phyloP scores from a whole-genome alignment of 2,329 filamentous ascomycete genomes.

The Colletotrichum plurivorum region DNA sequence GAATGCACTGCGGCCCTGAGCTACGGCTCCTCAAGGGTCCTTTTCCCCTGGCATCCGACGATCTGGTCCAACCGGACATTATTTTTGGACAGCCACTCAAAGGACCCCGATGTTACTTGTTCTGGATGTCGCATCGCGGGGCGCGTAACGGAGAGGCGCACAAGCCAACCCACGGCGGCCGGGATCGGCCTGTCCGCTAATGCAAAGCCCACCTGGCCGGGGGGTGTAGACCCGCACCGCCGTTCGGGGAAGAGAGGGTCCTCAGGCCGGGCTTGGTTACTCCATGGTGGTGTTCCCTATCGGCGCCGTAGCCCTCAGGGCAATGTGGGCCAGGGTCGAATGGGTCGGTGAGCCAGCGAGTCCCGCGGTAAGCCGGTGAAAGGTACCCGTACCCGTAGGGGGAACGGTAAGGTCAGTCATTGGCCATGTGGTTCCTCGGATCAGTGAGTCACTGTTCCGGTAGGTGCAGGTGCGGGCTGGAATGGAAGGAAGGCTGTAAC shows the following conservation, averaged over 20 bases:
- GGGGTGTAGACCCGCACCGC: neutral
- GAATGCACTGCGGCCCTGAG: neutral
- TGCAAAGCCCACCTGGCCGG: slow-evolving; percentile 1
- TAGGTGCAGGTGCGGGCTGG: no score
- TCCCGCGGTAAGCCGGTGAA: no score
- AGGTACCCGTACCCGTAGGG: no score
- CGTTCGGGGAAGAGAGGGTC: neutral
- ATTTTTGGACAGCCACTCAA: slow-evolving; percentile 4
- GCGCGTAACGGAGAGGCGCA: neutral
- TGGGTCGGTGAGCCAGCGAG: no score
- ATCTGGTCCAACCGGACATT: neutral
- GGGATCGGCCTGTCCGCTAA: slow-evolving; percentile 7
- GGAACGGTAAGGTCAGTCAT: no score
- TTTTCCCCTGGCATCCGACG: neutral
- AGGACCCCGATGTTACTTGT: neutral
- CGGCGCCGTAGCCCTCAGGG: no score
- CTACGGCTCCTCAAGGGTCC: slow-evolving; percentile 1
- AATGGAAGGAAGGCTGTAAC: no score
- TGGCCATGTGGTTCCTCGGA: no score
- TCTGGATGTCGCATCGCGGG: neutral
- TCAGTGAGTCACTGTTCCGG: no score
- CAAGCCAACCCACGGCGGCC: neutral
- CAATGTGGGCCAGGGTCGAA: no score
- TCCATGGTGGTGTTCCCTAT: neutral
- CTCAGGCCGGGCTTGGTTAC: neutral